Conservation (phyloP, 768 basidiomycete species). For the Agaricus blazei region DNA sequence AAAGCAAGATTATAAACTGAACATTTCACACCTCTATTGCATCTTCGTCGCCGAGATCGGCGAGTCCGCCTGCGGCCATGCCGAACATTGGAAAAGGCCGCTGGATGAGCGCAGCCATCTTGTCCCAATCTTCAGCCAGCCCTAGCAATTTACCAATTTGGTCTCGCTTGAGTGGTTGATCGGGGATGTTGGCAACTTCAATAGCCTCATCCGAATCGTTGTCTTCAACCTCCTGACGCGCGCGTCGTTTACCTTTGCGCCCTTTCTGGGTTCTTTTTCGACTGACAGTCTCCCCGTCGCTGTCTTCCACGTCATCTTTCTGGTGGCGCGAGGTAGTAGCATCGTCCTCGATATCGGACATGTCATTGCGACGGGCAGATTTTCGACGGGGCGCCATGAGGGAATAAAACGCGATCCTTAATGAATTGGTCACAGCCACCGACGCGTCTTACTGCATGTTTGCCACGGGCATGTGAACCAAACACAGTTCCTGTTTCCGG, state of each 20-base stretch:
- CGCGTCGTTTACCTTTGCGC: constrained; percentile 25
- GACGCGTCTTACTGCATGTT: constrained; percentile 30
- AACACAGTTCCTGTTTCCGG: constrained; percentile 14
- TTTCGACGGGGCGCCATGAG: constrained; percentile 38
- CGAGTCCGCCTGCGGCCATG: constrained; percentile 48
- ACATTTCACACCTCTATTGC: constrained; percentile 40
- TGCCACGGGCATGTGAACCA: constrained; percentile 19
- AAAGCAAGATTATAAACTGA: background rate
- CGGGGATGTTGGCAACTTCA: constrained; percentile 54
- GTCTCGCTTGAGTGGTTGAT: constrained; percentile 59
- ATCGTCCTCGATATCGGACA: constrained; percentile 61
- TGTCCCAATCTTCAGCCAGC: constrained; percentile 58
- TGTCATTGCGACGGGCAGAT: constrained; percentile 35
- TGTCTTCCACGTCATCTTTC: constrained; percentile 40
- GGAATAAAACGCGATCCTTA: constrained; percentile 10
- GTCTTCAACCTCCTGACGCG: constrained; percentile 15
- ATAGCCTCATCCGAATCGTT: constrained; percentile 45
- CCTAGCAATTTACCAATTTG: constrained; percentile 52
- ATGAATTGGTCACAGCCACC: constrained; percentile 17
- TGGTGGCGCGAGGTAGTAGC: constrained; percentile 27
- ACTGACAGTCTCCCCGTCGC: constrained; percentile 31
- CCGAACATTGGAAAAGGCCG: constrained; percentile 38
- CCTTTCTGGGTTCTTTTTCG: constrained; percentile 22
- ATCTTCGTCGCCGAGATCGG: constrained; percentile 55
- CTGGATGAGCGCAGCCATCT: constrained; percentile 42